A percentile compares a stretch with the other conserved stretches of the same genome.
These are phyloP conservation scores for Casuarina cunninghamiana DNA, from an alignment of 306 rosid genomes.

Conservation along the genomic window DNA sequence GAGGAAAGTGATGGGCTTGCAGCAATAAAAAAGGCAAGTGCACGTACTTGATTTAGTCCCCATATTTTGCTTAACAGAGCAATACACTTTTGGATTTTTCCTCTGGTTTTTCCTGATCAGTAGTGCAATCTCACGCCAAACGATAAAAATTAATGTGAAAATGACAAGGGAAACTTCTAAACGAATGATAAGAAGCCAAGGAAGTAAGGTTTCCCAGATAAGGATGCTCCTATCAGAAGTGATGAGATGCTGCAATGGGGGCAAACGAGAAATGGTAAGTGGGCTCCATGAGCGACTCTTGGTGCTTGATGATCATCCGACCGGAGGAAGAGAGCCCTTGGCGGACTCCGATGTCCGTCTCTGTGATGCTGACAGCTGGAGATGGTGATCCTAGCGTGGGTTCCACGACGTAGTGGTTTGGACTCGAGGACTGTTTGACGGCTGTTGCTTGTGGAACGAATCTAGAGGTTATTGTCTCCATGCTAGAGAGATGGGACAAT, in stretches of 20 bases:
- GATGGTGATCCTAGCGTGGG: background rate
- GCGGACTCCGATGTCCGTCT: constrained; percentile 18
- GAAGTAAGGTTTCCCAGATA: constrained; percentile 2
- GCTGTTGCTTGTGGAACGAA: constrained; percentile 30
- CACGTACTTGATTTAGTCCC: background rate
- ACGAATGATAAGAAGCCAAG: constrained; percentile 18
- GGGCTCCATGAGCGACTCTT: too few species aligned
- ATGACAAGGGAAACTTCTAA: constrained; percentile 38
- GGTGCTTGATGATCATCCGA: constrained; percentile 22
- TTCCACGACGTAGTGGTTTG: background rate
- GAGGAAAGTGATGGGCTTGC: background rate
- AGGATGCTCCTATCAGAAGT: background rate
- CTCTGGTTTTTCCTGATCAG: background rate
- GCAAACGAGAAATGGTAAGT: too few species aligned
- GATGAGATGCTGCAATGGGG: too few species aligned
- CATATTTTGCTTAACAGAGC: background rate
- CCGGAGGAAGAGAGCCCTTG: constrained; percentile 9
- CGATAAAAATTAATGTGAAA: constrained; percentile 13
- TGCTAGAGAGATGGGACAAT: constrained; percentile 15
- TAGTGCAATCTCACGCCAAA: background rate
- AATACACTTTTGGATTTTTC: constrained; percentile 1
- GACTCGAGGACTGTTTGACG: constrained; percentile 20
- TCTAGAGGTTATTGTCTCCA: constrained; percentile 27
- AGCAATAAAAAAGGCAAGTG: background rate
- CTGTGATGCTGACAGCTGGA: constrained; percentile 30